Base-by-base conservation (phyloP, 2,329 filamentous ascomycete genomes). In the Pestalotiopsis sp. region DNA sequence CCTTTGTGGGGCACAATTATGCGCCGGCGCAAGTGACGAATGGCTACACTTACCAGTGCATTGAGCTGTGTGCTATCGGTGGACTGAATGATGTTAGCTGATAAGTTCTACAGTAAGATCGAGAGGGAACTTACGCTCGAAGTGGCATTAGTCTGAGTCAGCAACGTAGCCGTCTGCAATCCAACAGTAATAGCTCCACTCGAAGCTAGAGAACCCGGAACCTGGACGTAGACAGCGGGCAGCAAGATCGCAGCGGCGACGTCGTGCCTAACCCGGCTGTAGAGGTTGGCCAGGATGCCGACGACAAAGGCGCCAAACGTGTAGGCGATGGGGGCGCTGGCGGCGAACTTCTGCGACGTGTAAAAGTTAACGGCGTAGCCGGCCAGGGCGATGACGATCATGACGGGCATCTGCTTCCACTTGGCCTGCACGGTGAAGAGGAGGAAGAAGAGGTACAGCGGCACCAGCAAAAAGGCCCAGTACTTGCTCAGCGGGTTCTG, bases 291-390 rank as follows among this genome's bases (percentile, higher is more conserved):
- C 63, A 93, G 82, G 3, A 94, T 86, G 40, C 93, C 93, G 27
- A 96, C 91, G 2, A 88, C 87, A 65, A 96, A 87, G 0, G 93
- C 93, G 38, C 92, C 92, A 3, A 95, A 85, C 0, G 92, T 93
- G 76, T 92, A 94, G 67, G 91, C 89, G 57, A 96, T 88, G 75
- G 95, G 92, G 0, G 91, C 89, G 70, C 92, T 93, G 23, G 87
- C 89, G 4, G 84, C 81, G 76, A 95, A 93, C 58, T 85, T 88
- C 27, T 86, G 83, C n/a, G 88, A 86, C 62, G 88, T 90, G 80
- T 92, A 94, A 80, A 89, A 94, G 77, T 92, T 95, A 73, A 93
- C 91, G 2, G 93, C 80, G 76, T 94, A 95, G 4, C 93, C 93
- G 0, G 89, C 87, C 36, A 94, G 82, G 0, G 92, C 89, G 74